Evolutionary conservation across 495 filamentous ascomycete genomes (phyloP), one percentile per base, ranked within the genome.

Genomic region (Penicillium soppii): DNA sequence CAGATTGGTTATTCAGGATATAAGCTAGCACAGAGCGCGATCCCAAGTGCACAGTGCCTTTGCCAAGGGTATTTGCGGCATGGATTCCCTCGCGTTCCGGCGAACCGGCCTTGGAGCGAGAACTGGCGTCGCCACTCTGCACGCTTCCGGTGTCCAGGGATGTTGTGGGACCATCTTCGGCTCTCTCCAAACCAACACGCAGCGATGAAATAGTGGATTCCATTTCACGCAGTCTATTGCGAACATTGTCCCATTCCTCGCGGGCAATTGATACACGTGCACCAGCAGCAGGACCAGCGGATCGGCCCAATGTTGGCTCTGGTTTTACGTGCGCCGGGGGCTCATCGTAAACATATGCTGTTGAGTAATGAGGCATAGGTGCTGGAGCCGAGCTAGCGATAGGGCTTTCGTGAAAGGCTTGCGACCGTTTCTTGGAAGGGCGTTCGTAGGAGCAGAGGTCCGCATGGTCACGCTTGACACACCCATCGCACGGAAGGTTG

Each of bases 401-500:
- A 2, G 63, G 57, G 23, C 66, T 70, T n/a, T 72, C 66, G 3
- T 41, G 54, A 40, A 72, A 62, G 8, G 72, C 54, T 19, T 66
- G 55, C 12, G 63, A 52, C 32, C 77, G 71, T 46, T 79, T 76
- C 40, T 84, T 81, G 15, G 79, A 75, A 52, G 87, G 86, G 1
- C 84, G 83, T 63, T 87, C 86, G 67, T 88, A 88, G 12, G 83
- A 86, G 57, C 86, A 89, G 25, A 89, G 74, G 61, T 83, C 78
- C 7, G 84, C 78, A 62, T 89, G 85, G 50, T 88, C 84, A 52
- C 86, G 77, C 72, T 87, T 88, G 56, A 87, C 78, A 58, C 86
- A 89, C 29, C 86, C 84, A 58, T 88, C 82, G 63, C 86, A 89
- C 1, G 86, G 86, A 38, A 83, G 74, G 47, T 86, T 83, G 57